These are phyloP conservation scores for Moricandia arvensis DNA, from an alignment of 345 rosid species.

Conservation along the genomic window DNA sequence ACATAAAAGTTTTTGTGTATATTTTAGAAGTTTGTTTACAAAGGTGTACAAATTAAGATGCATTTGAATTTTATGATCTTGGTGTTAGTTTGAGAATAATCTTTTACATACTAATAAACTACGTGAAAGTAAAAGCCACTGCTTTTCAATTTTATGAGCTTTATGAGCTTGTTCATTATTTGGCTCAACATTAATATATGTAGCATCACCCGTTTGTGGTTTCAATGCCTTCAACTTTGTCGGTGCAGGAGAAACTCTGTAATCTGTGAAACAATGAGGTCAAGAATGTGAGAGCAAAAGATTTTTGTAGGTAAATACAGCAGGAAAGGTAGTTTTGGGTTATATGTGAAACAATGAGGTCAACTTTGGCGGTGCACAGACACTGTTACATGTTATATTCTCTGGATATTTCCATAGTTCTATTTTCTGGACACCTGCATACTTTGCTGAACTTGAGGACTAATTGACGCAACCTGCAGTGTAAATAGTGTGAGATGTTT, in stretches of 20 bases:
- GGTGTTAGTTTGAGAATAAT: too few relatives aligned
- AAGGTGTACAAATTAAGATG: too few relatives aligned
- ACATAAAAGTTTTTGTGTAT: too few relatives aligned
- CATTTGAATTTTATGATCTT: too few relatives aligned
- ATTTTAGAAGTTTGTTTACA: too few relatives aligned
- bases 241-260: background rate
- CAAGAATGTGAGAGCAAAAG: background rate
- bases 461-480: background rate
- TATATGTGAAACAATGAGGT: too few relatives aligned
- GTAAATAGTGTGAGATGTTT: background rate
- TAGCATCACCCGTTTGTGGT: background rate
- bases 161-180: background rate
- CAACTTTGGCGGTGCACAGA: background rate
- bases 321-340: background rate
- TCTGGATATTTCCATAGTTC: background rate
- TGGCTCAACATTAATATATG: background rate
- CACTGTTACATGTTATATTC: background rate
- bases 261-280: background rate
- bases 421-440: background rate
- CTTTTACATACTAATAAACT: too few relatives aligned
- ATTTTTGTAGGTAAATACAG: background rate
- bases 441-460: background rate
- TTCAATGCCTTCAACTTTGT: background rate
- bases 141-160: background rate
- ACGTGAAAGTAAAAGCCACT: background rate